phyloP scores from a whole-genome alignment of 768 basidiomycete genomes.

The Neoboletus subvelutipes region DNA sequence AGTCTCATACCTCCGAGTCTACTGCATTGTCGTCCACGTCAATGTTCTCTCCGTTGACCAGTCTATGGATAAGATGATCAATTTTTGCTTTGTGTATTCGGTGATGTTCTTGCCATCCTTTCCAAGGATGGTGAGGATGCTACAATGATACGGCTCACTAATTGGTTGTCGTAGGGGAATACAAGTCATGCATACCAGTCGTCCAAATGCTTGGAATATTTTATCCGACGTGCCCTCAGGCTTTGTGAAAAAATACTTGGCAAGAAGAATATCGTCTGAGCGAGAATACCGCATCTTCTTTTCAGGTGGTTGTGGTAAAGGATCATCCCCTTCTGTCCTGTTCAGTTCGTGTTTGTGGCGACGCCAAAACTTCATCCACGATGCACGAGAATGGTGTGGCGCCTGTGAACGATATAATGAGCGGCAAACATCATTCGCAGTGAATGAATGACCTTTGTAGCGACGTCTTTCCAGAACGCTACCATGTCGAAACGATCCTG shows the following conservation, averaged over 20 bases:
- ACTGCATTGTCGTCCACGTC: constrained; percentile 32
- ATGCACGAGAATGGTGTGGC: constrained; percentile 87
- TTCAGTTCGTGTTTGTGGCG: constrained; percentile 83
- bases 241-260: constrained; percentile 68
- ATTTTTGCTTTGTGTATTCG: constrained; percentile 86
- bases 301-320: constrained; percentile 72
- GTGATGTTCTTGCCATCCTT: constrained; percentile 92
- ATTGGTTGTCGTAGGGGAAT: neutral
- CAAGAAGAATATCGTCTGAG: constrained; percentile 76
- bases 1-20: constrained; percentile 29
- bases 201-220: constrained; percentile 79
- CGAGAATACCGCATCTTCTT: constrained; percentile 89
- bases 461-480: constrained; percentile 77
- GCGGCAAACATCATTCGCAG: neutral
- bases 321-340: constrained; percentile 62
- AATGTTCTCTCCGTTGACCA: constrained; percentile 57
- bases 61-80: constrained; percentile 69
- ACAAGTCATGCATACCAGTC: constrained; percentile 46
- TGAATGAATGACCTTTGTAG: constrained; percentile 49
- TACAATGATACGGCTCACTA: constrained; percentile 30
- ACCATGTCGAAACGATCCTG: constrained; percentile 72
- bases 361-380: constrained; percentile 94
- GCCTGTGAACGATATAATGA: constrained; percentile 46
- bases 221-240: constrained; percentile 82
- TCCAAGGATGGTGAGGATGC: constrained; percentile 91